Percentiles rank a stretch among this genome's conserved stretches.
Evolutionary conservation across 495 filamentous ascomycete genomes (phyloP).

Genomic region (Venustampulla echinocandica): DNA sequence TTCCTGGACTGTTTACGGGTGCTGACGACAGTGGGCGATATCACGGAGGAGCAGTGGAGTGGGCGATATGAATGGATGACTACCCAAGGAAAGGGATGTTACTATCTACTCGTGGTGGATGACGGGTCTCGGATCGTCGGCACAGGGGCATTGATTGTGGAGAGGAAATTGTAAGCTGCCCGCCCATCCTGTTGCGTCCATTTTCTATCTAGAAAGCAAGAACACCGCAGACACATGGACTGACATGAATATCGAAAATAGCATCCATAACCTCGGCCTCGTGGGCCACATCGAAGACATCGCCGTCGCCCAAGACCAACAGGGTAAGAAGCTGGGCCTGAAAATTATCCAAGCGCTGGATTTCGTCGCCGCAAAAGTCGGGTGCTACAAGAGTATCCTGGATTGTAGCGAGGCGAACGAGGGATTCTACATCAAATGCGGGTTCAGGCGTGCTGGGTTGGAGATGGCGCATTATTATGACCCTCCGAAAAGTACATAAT

Average conservation of each 20-base stretch:
- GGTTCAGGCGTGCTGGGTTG: conserved; percentile 83
- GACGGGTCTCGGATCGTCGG: conserved; percentile 70
- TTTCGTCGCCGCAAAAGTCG: conserved; percentile 71
- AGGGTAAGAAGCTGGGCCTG: conserved; percentile 92
- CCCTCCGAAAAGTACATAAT: conserved; percentile 15
- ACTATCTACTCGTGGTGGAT: conserved; percentile 77
- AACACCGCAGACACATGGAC: background rate
- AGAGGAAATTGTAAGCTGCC: conserved; percentile 74
- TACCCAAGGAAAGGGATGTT: conserved; percentile 59
- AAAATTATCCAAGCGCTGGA: conserved; percentile 92
- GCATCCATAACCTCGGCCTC: conserved; percentile 61
- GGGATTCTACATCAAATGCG: conserved; percentile 98
- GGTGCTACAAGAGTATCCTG: conserved; percentile 80
- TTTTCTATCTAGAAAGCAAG: background rate
- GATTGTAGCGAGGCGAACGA: conserved; percentile 68
- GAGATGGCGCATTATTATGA: conserved; percentile 98
- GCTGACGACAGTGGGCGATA: conserved; percentile 86
- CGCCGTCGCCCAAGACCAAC: conserved; percentile 84
- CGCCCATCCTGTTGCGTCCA: background rate
- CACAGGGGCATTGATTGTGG: conserved; percentile 78
- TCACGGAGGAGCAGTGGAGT: conserved; percentile 64
- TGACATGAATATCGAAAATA: conserved; percentile 21
- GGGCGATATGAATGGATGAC: conserved; percentile 79
- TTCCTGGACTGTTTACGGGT: conserved; percentile 89
- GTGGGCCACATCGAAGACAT: conserved; percentile 99